Percentiles rank a stretch among this genome's conserved stretches.
Conservation (phyloP, 148 eudicot genomes). For the Chenopodium formosanum region DNA sequence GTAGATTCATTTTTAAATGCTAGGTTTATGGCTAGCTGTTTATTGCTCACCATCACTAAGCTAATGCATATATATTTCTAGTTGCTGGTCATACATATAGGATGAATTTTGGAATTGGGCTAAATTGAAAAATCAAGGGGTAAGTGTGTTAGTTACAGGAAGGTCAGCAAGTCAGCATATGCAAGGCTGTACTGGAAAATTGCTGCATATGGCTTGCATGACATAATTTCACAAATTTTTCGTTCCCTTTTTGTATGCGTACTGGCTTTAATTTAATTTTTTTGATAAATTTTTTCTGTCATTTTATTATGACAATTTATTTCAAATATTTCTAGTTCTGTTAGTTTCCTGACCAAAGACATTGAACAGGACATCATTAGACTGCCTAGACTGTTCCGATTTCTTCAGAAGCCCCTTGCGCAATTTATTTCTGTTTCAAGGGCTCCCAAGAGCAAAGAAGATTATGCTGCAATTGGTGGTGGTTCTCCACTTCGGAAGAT, state of each 20-base stretch:
- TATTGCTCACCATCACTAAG: not conserved
- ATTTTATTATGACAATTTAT: not conserved
- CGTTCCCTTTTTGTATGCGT: not conserved
- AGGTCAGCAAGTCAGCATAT: constrained; percentile 2
- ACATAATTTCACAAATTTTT: not conserved
- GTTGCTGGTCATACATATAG: not conserved
- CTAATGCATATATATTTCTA: not conserved
- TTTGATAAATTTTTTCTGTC: not conserved
- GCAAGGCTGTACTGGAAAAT: not conserved
- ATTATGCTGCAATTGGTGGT: constrained; percentile 99
- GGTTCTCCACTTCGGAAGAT: constrained; percentile 94
- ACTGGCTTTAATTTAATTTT: not conserved
- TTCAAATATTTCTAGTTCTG: constrained; percentile 10
- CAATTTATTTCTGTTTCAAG: constrained; percentile 85
- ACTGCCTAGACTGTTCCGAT: constrained; percentile 83
- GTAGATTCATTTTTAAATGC: not conserved
- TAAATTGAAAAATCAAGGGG: not conserved
- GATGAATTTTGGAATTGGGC: not conserved
- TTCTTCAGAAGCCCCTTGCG: constrained; percentile 95
- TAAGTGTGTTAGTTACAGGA: not conserved
- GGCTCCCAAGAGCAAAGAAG: constrained; percentile 99
- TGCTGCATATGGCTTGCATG: not conserved
- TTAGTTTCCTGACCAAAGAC: constrained; percentile 28
- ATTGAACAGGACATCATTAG: constrained; percentile 90
- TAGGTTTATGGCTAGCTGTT: not conserved